Evolutionary conservation across 305 asterid genomes (phyloP).

Genomic region (Fraxinus latifolia): DNA sequence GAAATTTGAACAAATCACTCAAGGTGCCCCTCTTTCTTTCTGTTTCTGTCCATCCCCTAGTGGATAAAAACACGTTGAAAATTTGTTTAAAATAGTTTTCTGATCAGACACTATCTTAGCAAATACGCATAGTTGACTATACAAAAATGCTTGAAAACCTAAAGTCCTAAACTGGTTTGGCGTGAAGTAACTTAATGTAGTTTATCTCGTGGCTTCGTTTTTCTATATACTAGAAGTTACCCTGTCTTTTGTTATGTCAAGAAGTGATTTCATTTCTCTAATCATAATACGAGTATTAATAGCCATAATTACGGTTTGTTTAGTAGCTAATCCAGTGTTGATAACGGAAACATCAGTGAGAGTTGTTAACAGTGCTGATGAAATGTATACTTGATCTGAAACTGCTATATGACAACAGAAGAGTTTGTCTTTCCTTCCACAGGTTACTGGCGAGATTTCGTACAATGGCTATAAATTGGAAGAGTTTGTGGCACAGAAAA

Average conservation of each 20-base stretch:
- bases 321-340: neutral
- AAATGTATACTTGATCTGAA: neutral
- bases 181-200: neutral
- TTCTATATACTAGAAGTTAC: neutral
- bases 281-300: neutral
- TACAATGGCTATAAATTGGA: conserved; percentile 63
- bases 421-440: neutral
- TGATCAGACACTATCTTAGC: neutral
- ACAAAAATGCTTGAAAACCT: neutral
- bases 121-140: neutral
- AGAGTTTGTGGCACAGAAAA: conserved; percentile 74
- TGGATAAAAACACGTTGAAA: neutral
- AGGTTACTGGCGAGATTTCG: conserved; percentile 71
- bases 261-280: neutral
- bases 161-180: neutral
- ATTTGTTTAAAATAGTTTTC: neutral
- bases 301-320: neutral
- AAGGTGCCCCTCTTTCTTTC: conserved; percentile 28
- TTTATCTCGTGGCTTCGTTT: neutral
- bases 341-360: neutral
- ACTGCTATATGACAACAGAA: neutral
- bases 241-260: neutral
- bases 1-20: conserved; percentile 55
- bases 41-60: neutral
- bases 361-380: neutral